phyloP scores from a whole-genome alignment of 1,284 basidiomycete genomes.

The Pholiota adiposa region DNA sequence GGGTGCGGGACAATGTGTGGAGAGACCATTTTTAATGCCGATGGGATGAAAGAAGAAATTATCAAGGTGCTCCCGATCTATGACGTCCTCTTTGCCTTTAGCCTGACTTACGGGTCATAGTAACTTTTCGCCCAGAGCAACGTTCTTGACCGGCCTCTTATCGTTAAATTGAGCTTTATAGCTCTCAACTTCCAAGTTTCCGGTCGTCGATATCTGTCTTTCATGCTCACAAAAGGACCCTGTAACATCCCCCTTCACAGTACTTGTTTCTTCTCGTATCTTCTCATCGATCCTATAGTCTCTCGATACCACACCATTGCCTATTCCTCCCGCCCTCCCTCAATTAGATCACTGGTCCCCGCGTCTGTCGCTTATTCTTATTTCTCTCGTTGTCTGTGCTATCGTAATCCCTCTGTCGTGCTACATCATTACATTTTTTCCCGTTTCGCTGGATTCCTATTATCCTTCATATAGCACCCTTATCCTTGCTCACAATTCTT shows the following conservation, averaged over 20 bases:
- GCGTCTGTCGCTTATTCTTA: slow-evolving; percentile 16
- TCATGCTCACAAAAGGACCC: background rate
- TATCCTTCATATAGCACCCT: slow-evolving; percentile 5
- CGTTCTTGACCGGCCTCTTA: background rate
- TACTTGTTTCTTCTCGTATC: slow-evolving; percentile 6
- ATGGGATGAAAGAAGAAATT: slow-evolving; percentile 17
- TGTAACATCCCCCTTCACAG: background rate
- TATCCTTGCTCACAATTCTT: background rate
- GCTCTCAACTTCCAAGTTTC: background rate
- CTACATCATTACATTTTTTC: slow-evolving; percentile 24
- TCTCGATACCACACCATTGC: slow-evolving; percentile 9
- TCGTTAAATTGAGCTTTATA: background rate
- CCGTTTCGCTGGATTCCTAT: slow-evolving; percentile 17
- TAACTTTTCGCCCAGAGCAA: background rate
- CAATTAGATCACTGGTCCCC: slow-evolving; percentile 23
- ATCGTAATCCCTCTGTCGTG: slow-evolving; percentile 29
- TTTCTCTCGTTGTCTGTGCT: slow-evolving; percentile 26
- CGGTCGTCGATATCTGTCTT: no score
- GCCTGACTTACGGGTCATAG: background rate
- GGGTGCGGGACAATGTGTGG: slow-evolving; percentile 6
- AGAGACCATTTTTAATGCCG: slow-evolving; percentile 14
- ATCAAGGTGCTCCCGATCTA: slow-evolving; percentile 12
- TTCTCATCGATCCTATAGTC: slow-evolving; percentile 17
- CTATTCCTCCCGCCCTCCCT: slow-evolving; percentile 15
- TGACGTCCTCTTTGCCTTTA: background rate